Conservation (phyloP, 768 basidiomycete species). For the Collybia mongolica region DNA sequence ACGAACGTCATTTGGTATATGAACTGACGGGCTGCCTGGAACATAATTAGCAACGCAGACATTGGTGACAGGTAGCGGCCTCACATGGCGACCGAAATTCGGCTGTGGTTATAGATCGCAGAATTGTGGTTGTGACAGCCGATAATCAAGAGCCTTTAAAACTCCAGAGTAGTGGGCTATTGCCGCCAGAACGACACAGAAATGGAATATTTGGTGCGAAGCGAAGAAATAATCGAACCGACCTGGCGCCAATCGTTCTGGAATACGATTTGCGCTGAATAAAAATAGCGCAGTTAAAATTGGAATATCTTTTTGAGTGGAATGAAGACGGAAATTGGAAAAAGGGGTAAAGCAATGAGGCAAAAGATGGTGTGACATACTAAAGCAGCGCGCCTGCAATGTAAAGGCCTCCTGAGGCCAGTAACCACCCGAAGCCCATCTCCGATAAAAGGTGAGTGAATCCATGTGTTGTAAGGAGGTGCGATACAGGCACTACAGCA, state of each 20-base stretch:
- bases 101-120: slow-evolving; percentile 14
- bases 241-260: slow-evolving; percentile 74
- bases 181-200: slow-evolving; percentile 73
- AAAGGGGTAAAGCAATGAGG: slow-evolving; percentile 11
- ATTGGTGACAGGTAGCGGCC: not conserved
- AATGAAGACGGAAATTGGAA: slow-evolving; percentile 18
- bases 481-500: slow-evolving; percentile 66
- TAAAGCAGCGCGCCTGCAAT: slow-evolving; percentile 79
- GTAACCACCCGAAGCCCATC: slow-evolving; percentile 72
- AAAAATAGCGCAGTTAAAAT: slow-evolving; percentile 18
- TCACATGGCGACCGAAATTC: not conserved
- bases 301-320: slow-evolving; percentile 9
- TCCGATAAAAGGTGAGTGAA: slow-evolving; percentile 48
- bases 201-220: slow-evolving; percentile 91
- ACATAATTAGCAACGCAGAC: not conserved
- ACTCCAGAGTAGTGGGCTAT: slow-evolving; percentile 63
- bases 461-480: slow-evolving; percentile 62
- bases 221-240: slow-evolving; percentile 77
- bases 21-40: no score
- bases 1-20: no score
- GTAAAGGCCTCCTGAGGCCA: slow-evolving; percentile 71
- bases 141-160: slow-evolving; percentile 55
- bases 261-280: slow-evolving; percentile 77
- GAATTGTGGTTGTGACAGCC: slow-evolving; percentile 40
- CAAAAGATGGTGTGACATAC: slow-evolving; percentile 46